phyloP scores from a whole-genome alignment of 2,329 filamentous ascomycete genomes.

The Nemania sp. region DNA sequence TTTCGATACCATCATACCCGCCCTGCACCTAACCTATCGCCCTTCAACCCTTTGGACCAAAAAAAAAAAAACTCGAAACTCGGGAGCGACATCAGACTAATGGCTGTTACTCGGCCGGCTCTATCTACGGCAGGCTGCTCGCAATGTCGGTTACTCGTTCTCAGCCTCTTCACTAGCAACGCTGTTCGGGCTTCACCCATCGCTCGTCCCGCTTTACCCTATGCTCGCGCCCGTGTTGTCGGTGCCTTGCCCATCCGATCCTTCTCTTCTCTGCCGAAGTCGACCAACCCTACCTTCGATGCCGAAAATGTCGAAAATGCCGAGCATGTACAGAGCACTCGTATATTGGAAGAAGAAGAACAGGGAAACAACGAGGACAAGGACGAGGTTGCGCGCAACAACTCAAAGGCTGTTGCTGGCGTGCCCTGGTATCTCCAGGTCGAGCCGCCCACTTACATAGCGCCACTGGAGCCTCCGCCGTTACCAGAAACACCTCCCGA shows the following conservation, averaged over 20 bases:
- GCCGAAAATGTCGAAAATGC: neutral
- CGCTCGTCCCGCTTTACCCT: slow-evolving; percentile 27
- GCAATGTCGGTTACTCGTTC: slow-evolving; percentile 47
- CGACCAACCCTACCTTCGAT: slow-evolving; percentile 19
- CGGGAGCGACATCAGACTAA: slow-evolving; percentile 27
- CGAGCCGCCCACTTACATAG: slow-evolving; percentile 66
- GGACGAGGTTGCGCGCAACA: slow-evolving; percentile 1
- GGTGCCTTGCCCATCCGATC: slow-evolving; percentile 30
- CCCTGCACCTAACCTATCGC: neutral
- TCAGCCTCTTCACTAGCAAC: slow-evolving; percentile 47
- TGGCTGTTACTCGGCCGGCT: slow-evolving; percentile 45
- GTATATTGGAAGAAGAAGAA: slow-evolving; percentile 27
- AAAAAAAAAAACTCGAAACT: too few relatives aligned
- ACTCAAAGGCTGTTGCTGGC: slow-evolving; percentile 39
- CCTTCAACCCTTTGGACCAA: too few relatives aligned
- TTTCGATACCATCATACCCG: neutral
- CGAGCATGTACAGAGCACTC: slow-evolving; percentile 4
- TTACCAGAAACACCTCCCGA: slow-evolving; percentile 71
- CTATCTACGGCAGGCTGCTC: slow-evolving; percentile 48
- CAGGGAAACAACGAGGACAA: slow-evolving; percentile 18
- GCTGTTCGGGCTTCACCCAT: slow-evolving; percentile 36
- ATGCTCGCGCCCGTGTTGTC: slow-evolving; percentile 15
- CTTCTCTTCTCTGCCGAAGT: slow-evolving; percentile 40
- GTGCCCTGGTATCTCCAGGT: slow-evolving; percentile 86
- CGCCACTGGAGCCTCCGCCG: slow-evolving; percentile 59